Conservation (phyloP, 2,329 filamentous ascomycete genomes). For the Botrytis deweyae region DNA sequence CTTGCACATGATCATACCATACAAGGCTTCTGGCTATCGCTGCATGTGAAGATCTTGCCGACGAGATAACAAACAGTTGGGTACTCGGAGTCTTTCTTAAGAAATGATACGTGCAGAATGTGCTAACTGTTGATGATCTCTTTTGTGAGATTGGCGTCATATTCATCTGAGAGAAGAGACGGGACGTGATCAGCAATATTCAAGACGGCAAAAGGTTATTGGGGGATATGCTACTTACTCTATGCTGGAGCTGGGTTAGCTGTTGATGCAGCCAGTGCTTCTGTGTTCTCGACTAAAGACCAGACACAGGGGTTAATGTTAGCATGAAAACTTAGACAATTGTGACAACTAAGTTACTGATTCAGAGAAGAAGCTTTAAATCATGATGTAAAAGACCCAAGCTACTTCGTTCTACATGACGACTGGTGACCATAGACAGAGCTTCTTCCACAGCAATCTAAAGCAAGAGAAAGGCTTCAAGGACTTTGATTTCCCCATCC, state of each 20-base stretch:
- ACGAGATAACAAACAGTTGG: constrained; percentile 4
- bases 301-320: not conserved
- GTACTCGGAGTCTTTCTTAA: not conserved
- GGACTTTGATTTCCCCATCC: not conserved
- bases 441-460: no score
- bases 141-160: not conserved
- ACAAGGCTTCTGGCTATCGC: not conserved
- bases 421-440: not conserved
- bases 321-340: not conserved
- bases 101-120: not conserved
- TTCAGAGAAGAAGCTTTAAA: not conserved
- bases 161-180: not conserved
- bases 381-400: no score
- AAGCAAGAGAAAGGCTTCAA: not conserved
- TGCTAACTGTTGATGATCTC: not conserved
- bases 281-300: not conserved
- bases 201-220: not conserved
- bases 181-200: not conserved
- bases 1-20: not conserved
- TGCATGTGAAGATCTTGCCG: not conserved
- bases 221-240: not conserved
- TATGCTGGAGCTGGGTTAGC: not conserved
- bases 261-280: not conserved
- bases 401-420: not conserved
- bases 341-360: not conserved